phyloP scores from a whole-genome alignment of 2,329 filamentous ascomycete genomes.

The Botrytis deweyae region DNA sequence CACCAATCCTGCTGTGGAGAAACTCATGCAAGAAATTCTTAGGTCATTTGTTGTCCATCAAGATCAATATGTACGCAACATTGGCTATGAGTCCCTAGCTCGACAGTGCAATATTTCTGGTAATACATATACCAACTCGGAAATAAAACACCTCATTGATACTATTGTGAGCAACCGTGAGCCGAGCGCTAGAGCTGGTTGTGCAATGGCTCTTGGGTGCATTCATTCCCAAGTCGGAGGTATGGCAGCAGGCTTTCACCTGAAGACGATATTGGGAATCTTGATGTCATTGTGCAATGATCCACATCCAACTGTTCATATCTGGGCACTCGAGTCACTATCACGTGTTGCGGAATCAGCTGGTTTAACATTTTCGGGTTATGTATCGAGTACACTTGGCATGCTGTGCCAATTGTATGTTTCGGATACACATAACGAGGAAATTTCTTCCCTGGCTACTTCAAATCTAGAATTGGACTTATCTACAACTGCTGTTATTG shows the following conservation, averaged over 20 bases:
- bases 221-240: slow-evolving; percentile 96
- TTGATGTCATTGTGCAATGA: slow-evolving; percentile 98
- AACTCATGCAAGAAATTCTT: slow-evolving; percentile 74
- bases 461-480: slow-evolving; percentile 89
- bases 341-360: slow-evolving; percentile 87
- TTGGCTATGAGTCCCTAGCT: slow-evolving; percentile 83
- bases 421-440: slow-evolving; percentile 85
- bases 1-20: slow-evolving; percentile 73
- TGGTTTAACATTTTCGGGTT: slow-evolving; percentile 86
- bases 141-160: slow-evolving; percentile 90
- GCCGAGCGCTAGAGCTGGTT: slow-evolving; percentile 88
- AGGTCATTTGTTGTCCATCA: slow-evolving; percentile 74
- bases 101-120: slow-evolving; percentile 76
- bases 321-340: slow-evolving; percentile 90
- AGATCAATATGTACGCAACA: slow-evolving; percentile 80
- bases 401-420: slow-evolving; percentile 94
- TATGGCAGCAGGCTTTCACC: slow-evolving; percentile 93
- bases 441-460: slow-evolving; percentile 74
- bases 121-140: slow-evolving; percentile 81
- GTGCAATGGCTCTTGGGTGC: slow-evolving; percentile 86
- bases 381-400: slow-evolving; percentile 85
- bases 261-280: slow-evolving; percentile 96
- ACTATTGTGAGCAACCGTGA: slow-evolving; percentile 93
- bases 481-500: slow-evolving; percentile 77
- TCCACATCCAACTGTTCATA: slow-evolving; percentile 91